Percentiles rank a stretch among this genome's conserved stretches.
Evolutionary conservation across 2,329 filamentous ascomycete genomes (phyloP).

Genomic region (Diplodia corticola): DNA sequence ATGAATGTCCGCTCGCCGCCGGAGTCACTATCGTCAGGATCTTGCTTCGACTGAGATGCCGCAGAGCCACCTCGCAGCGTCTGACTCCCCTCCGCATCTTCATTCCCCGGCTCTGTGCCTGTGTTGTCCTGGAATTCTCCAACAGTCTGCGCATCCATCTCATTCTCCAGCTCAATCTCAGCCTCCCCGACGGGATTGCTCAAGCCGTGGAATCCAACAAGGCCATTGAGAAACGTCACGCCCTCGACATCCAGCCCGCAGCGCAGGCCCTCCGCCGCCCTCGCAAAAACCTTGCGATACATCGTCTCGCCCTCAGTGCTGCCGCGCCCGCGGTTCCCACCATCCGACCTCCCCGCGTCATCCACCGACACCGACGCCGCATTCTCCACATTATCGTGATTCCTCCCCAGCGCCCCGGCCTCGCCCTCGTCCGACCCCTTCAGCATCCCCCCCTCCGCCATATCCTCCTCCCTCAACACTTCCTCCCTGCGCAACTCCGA

Average conservation of each 20-base stretch:
- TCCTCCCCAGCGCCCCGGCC: too few species aligned
- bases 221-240: conserved; percentile 26
- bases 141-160: background rate
- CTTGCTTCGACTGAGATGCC: background rate
- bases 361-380: too few species aligned
- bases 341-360: background rate
- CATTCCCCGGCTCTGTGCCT: background rate
- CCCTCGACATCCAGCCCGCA: conserved; percentile 22
- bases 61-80: background rate
- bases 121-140: background rate
- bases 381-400: background rate
- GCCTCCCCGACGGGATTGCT: conserved; percentile 24
- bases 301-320: conserved; percentile 12
- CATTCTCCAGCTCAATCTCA: conserved; percentile 25
- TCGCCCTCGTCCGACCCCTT: too few species aligned
- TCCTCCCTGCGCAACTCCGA: too few species aligned
- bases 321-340: background rate
- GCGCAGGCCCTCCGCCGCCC: conserved; percentile 25
- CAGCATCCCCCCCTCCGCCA: too few species aligned
- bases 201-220: conserved; percentile 26
- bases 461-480: too few species aligned
- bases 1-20: conserved; percentile 3
- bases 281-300: conserved; percentile 26
- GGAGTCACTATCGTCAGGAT: background rate
- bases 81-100: background rate